These are phyloP conservation scores for Mortierella sp. DNA, from an alignment of 371 early-diverging fungal species.

Conservation along the genomic window DNA sequence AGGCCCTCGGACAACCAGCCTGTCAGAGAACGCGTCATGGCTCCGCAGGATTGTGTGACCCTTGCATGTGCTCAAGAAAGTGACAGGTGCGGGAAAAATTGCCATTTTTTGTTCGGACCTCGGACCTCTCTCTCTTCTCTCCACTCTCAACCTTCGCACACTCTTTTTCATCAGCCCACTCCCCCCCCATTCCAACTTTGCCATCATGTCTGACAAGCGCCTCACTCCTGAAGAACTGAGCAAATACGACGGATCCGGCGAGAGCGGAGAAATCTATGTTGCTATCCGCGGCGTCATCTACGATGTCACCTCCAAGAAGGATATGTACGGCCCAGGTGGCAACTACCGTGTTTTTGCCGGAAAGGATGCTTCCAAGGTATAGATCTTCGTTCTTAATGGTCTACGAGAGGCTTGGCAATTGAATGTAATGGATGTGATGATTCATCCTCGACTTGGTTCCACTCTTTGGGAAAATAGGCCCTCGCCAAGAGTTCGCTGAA, in stretches of 20 bases:
- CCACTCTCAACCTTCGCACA: background rate
- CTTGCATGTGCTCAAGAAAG: no score
- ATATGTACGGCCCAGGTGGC: slow-evolving; percentile 72
- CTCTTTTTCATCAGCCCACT: background rate
- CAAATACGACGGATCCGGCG: slow-evolving; percentile 75
- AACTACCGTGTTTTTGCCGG: slow-evolving; percentile 82
- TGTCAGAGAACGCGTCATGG: no score
- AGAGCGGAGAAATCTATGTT: slow-evolving; percentile 75
- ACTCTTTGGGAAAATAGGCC: slow-evolving; percentile 57
- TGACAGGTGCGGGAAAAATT: no score
- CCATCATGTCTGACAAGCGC: slow-evolving; percentile 31
- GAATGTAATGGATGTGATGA: background rate
- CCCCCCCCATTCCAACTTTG: background rate
- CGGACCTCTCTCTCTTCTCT: no score
- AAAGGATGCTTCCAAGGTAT: slow-evolving; percentile 77
- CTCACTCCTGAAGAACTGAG: slow-evolving; percentile 73
- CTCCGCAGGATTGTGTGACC: no score
- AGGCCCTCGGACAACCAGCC: no score
- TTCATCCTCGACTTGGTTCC: background rate
- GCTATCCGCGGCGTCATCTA: slow-evolving; percentile 85
- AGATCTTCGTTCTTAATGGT: background rate
- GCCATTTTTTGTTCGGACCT: no score
- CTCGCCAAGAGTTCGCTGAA: slow-evolving; percentile 80
- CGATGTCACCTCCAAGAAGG: slow-evolving; percentile 77
- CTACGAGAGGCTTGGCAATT: background rate